Evolutionary conservation across 1,284 basidiomycete species (phyloP).

Genomic region (Xerocomus nothofagi): DNA sequence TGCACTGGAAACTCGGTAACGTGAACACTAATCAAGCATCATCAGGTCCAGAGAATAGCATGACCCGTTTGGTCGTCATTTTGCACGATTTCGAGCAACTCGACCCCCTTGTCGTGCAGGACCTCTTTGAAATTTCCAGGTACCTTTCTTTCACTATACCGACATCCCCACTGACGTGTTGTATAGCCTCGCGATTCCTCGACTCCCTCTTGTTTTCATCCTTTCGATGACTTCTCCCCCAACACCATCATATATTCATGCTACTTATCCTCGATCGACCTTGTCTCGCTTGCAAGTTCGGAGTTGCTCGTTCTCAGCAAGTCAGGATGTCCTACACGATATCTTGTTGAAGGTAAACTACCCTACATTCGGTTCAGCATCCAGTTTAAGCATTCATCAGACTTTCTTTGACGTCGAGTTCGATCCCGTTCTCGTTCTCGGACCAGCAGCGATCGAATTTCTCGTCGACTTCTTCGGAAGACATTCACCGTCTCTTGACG

Average conservation of each 20-base stretch:
- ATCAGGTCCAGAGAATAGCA: constrained; percentile 17
- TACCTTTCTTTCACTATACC: constrained; percentile 23
- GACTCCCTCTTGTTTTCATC: constrained; percentile 60
- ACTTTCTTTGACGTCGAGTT: constrained; percentile 64
- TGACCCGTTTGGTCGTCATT: constrained; percentile 49
- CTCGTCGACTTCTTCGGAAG: constrained; percentile 55
- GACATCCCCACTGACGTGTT: constrained; percentile 1
- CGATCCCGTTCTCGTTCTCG: constrained; percentile 59
- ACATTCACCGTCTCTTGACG: constrained; percentile 56
- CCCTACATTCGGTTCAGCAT: neutral
- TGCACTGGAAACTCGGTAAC: neutral
- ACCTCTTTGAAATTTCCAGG: constrained; percentile 71
- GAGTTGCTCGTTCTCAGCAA: constrained; percentile 49
- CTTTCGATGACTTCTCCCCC: constrained; percentile 56
- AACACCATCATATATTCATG: constrained; percentile 56
- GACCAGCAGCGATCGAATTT: constrained; percentile 54
- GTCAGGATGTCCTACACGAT: constrained; percentile 46
- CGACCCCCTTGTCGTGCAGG: constrained; percentile 57
- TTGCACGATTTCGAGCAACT: constrained; percentile 73
- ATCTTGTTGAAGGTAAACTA: constrained; percentile 49
- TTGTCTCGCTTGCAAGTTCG: constrained; percentile 57
- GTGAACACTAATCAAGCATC: constrained; percentile 12
- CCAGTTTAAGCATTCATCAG: constrained; percentile 36
- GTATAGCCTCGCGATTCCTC: constrained; percentile 43
- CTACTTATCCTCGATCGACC: constrained; percentile 56